Conservation (phyloP, 1,284 basidiomycete genomes). For the Malassezia japonica region DNA sequence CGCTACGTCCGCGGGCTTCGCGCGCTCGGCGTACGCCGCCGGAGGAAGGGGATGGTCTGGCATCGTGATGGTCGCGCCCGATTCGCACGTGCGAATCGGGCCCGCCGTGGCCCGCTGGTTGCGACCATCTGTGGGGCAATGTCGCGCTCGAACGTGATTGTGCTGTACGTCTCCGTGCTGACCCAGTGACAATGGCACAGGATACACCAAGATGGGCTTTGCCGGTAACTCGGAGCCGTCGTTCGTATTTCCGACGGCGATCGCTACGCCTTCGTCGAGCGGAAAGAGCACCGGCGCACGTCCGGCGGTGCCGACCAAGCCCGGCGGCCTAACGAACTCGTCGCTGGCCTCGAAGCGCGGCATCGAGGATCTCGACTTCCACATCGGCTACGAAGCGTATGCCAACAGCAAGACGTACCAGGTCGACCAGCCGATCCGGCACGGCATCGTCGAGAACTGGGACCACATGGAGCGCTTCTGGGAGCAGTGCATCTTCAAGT, state of each 20-base stretch:
- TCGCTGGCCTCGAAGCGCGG: constrained; percentile 76
- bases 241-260: constrained; percentile 54
- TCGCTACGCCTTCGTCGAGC: constrained; percentile 40
- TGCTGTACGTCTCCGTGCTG: constrained; percentile 24
- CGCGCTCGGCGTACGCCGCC: constrained; percentile 5
- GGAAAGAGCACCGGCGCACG: constrained; percentile 50
- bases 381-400: constrained; percentile 95
- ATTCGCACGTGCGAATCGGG: not conserved
- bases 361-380: constrained; percentile 98
- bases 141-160: constrained; percentile 47
- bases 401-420: constrained; percentile 85
- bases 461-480: constrained; percentile 99
- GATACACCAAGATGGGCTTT: constrained; percentile 95
- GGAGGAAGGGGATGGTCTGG: not conserved
- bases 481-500: constrained; percentile 99
- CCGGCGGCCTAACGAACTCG: constrained; percentile 49
- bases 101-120: not conserved
- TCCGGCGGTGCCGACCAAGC: constrained; percentile 70
- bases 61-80: not conserved
- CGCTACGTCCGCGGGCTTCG: constrained; percentile 1
- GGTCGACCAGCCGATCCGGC: constrained; percentile 90
- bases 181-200: constrained; percentile 91
- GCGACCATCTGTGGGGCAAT: constrained; percentile 19
- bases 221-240: constrained; percentile 98
- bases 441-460: constrained; percentile 99